Percentiles rank a stretch among this genome's conserved stretches.
Conservation (phyloP, 2,329 filamentous ascomycete species). For the Epichloe elymi region DNA sequence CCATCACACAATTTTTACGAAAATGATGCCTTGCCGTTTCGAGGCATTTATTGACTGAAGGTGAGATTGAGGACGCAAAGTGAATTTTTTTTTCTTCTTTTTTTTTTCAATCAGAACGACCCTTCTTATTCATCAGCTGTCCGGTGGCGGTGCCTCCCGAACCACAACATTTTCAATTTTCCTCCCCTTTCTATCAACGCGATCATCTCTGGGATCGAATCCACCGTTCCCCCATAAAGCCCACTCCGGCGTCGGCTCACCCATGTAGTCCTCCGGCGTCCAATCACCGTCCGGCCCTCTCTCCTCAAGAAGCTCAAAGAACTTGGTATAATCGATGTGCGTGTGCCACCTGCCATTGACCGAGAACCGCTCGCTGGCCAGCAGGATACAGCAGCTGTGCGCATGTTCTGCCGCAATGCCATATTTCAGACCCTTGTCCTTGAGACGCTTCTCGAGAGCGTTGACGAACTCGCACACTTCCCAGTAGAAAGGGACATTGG, state of each 20-base stretch:
- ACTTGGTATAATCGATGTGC: conserved; percentile 76
- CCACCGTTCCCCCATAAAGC: conserved; percentile 89
- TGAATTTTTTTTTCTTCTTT: not conserved
- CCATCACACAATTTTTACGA: too few relatives aligned
- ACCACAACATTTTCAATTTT: conserved; percentile 35
- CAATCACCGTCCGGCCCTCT: conserved; percentile 54
- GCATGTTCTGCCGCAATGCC: conserved; percentile 92
- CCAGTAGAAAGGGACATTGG: conserved; percentile 91
- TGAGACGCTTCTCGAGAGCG: conserved; percentile 57
- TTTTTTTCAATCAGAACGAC: not conserved
- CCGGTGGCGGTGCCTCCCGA: conserved; percentile 16
- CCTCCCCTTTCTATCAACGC: conserved; percentile 77
- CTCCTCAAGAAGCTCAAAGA: conserved; percentile 73
- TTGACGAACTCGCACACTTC: conserved; percentile 76
- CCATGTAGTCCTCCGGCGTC: conserved; percentile 83
- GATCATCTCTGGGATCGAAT: conserved; percentile 79
- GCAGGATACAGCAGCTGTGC: conserved; percentile 82
- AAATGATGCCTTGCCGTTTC: too few relatives aligned
- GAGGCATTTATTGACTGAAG: too few relatives aligned
- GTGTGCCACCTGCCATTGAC: conserved; percentile 78
- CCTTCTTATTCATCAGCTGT: conserved; percentile 2
- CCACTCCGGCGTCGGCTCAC: conserved; percentile 76
- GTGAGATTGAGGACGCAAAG: not conserved
- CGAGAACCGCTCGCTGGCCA: conserved; percentile 71
- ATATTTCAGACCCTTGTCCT: conserved; percentile 60